phyloP scores from a whole-genome alignment of 2,329 filamentous ascomycete species.

The Fusarium paranaense region DNA sequence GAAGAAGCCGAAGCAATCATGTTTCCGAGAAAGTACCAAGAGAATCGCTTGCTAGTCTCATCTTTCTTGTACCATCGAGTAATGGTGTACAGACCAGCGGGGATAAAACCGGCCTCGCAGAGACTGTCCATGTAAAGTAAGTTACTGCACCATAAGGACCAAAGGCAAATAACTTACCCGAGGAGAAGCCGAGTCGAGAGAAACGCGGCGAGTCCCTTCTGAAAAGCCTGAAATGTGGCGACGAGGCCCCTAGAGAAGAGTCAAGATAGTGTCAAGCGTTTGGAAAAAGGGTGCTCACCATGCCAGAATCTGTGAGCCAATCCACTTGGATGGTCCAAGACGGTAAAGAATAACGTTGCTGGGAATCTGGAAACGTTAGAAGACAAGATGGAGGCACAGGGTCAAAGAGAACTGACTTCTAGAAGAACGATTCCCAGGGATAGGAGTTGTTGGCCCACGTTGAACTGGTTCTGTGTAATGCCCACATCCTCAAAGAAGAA shows the following conservation, averaged over 20 bases:
- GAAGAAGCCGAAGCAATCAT: slow-evolving; percentile 51
- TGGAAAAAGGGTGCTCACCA: slow-evolving; percentile 41
- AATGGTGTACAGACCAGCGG: slow-evolving; percentile 59
- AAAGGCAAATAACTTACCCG: slow-evolving; percentile 25
- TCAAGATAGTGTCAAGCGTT: not conserved
- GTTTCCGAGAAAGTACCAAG: slow-evolving; percentile 59
- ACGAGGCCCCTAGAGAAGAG: slow-evolving; percentile 47
- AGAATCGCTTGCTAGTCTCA: slow-evolving; percentile 59
- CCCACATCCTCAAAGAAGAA: slow-evolving; percentile 60
- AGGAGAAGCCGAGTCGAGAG: slow-evolving; percentile 53
- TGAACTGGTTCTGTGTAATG: slow-evolving; percentile 61
- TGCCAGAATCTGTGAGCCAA: slow-evolving; percentile 48
- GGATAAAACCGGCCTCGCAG: slow-evolving; percentile 49
- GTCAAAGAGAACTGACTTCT: slow-evolving; percentile 36
- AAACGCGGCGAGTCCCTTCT: slow-evolving; percentile 45
- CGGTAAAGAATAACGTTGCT: slow-evolving; percentile 61
- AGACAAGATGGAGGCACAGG: too few species aligned
- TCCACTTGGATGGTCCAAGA: slow-evolving; percentile 60
- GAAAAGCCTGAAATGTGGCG: slow-evolving; percentile 51
- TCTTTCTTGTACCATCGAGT: slow-evolving; percentile 60
- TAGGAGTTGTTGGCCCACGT: slow-evolving; percentile 59
- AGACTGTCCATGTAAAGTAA: slow-evolving; percentile 15
- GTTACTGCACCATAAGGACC: not conserved
- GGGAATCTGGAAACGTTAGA: slow-evolving; percentile 43
- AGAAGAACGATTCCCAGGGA: slow-evolving; percentile 60